A percentile compares a stretch with the other conserved stretches of the same genome.
These are phyloP conservation scores for Rhizopus arrhizus DNA, from an alignment of 371 early-diverging fungal genomes.

Conservation along the genomic window DNA sequence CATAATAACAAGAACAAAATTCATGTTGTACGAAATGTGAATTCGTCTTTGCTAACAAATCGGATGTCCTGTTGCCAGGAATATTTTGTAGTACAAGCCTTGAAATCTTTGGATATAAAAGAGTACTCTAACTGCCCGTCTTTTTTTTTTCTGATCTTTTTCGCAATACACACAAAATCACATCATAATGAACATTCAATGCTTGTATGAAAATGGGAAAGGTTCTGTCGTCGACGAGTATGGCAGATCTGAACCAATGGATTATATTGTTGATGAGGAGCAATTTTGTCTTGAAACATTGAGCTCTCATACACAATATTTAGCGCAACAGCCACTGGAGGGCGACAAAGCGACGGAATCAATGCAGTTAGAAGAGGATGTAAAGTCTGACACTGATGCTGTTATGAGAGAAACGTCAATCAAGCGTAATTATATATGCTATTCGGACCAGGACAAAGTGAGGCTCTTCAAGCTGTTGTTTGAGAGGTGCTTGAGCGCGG, in stretches of 20 bases:
- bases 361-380: conserved; percentile 7
- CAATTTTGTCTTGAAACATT: too few species aligned
- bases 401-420: conserved; percentile 12
- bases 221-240: conserved; percentile 10
- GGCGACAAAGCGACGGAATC: background rate
- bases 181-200: conserved; percentile 14
- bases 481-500: too few species aligned
- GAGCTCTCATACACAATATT: too few species aligned
- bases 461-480: too few species aligned
- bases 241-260: too few species aligned
- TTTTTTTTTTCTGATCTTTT: conserved; percentile 4
- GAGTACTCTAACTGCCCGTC: conserved; percentile 7
- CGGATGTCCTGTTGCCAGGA: too few species aligned
- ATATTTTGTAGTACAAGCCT: conserved; percentile 6
- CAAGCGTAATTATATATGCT: conserved; percentile 12
- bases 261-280: too few species aligned
- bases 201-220: conserved; percentile 17
- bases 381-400: conserved; percentile 5
- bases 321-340: background rate
- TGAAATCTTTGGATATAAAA: conserved; percentile 22
- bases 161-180: conserved; percentile 8
- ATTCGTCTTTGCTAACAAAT: too few species aligned
- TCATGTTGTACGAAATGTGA: too few species aligned
- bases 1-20: too few species aligned
- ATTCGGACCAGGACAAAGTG: conserved; percentile 14